These are phyloP conservation scores for Phytophthora tentaculata DNA, from an alignment of 352 stramenopile species.

Conservation along the genomic window DNA sequence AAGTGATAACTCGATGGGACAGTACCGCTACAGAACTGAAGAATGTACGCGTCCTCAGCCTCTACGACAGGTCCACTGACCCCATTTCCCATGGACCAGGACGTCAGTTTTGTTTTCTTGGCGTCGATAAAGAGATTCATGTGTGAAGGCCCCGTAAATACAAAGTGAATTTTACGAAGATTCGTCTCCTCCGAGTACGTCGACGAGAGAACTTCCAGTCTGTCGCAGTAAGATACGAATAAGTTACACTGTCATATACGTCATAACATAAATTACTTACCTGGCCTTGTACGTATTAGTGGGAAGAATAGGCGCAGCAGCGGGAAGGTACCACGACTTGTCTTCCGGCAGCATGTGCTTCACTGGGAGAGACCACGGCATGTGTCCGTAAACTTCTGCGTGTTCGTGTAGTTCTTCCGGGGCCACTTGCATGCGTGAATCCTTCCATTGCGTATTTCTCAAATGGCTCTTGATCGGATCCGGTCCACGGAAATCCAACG, in stretches of 20 bases:
- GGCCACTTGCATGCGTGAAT: constrained; percentile 38
- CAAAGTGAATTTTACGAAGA: constrained; percentile 66
- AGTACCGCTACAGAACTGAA: constrained; percentile 72
- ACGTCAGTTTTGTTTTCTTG: constrained; percentile 68
- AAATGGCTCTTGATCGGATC: constrained; percentile 56
- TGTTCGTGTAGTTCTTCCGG: constrained; percentile 54
- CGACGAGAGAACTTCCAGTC: constrained; percentile 69
- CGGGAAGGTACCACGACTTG: constrained; percentile 75
- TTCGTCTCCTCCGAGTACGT: constrained; percentile 55
- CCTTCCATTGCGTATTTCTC: constrained; percentile 55
- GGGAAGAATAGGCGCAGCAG: constrained; percentile 38
- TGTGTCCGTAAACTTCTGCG: constrained; percentile 69
- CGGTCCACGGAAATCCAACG: constrained; percentile 69
- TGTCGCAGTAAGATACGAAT: constrained; percentile 18
- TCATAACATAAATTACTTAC: constrained; percentile 26
- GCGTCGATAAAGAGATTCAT: constrained; percentile 83
- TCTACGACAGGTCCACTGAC: constrained; percentile 57
- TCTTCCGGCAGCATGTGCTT: constrained; percentile 70
- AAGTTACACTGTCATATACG: neutral
- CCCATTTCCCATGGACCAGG: constrained; percentile 79
- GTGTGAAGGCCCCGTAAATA: constrained; percentile 70
- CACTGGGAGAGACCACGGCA: constrained; percentile 70
- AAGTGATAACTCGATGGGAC: constrained; percentile 73
- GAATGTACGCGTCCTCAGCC: constrained; percentile 74
- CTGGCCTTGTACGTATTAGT: constrained; percentile 29